phyloP scores from a whole-genome alignment of 2,329 filamentous ascomycete genomes.

The Penicillium sp. region DNA sequence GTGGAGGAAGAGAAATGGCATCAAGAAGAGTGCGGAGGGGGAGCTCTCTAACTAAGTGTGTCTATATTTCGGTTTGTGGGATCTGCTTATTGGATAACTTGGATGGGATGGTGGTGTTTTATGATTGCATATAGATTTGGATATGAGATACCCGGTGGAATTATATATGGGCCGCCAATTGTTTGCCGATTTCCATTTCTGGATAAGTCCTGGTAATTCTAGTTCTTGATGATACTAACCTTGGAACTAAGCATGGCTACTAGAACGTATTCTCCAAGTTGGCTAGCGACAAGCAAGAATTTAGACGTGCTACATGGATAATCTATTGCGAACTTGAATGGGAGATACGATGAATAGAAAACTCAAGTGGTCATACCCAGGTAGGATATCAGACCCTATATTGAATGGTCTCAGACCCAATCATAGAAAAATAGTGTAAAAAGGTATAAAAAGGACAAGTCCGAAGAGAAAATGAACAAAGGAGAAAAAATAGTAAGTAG shows the following conservation, averaged over 20 bases:
- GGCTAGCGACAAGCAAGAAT: too few species aligned
- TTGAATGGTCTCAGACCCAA: too few species aligned
- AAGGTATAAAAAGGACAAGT: conserved; percentile 5
- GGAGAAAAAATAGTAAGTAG: background rate
- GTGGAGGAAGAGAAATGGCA: conserved; percentile 76
- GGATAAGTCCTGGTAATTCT: too few species aligned
- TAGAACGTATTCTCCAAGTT: too few species aligned
- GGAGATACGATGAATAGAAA: too few species aligned
- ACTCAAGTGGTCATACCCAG: too few species aligned
- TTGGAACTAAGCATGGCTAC: too few species aligned
- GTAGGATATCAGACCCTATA: background rate
- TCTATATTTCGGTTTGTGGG: background rate
- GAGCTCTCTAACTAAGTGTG: conserved; percentile 7
- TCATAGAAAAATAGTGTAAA: background rate
- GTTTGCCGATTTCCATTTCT: too few species aligned
- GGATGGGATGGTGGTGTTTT: background rate
- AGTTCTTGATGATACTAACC: too few species aligned
- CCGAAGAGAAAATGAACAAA: background rate
- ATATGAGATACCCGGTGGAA: background rate
- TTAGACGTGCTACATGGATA: too few species aligned
- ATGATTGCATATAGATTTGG: conserved; percentile 1
- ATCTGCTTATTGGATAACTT: background rate
- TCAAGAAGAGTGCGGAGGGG: conserved; percentile 28
- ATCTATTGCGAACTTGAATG: too few species aligned
- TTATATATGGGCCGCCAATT: background rate